Base-by-base conservation (phyloP, 2,329 filamentous ascomycete genomes). In the Trichoderma breve region DNA sequence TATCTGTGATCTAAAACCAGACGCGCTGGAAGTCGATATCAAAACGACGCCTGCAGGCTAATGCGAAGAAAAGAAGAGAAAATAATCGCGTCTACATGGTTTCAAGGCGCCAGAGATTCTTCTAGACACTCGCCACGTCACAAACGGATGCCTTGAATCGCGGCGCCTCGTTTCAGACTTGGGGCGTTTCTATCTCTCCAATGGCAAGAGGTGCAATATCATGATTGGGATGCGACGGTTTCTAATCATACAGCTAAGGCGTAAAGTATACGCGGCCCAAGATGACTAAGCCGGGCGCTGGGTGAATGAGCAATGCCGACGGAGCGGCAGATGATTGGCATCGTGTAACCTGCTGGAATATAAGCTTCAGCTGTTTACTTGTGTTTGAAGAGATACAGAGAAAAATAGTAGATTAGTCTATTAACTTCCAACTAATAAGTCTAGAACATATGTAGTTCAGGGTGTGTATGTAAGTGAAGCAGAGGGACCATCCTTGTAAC, bases 71-170 rank as follows among this genome's bases (percentile, higher is more conserved):
- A 39, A 63, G 28, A 63, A 18, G 32, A 55, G 3, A 62, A 32
- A 55, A 32, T 18, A 43, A 32, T 8, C 43, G 51, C 36, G 6
- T 63, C 69, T 58, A 71, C 61, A 66, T 66, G 36, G 36, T 18
- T 43, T 32, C 24, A 24, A 11, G 30, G 30, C 28, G 26, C 39
- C 26, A 30, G 7, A 57, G 47, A 57, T 30, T 28, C 58, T 64
- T 64, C 43, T 57, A 64, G 60, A n/a, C 18, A 62, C 18, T 70
- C 11, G 68, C 68, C 68, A 70, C 68, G 68, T 64, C 68, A 70
- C 32, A 70, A 61, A 18, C n/a, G 63, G 68, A 63, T 70, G 68
- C 43, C 68, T 63, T 55, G 60, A 64, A 34, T 43, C 32, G 60
- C 47, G 32, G 21, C 68, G 57, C 34, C 60, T 18, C 36, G n/a